Evolutionary conservation across 495 filamentous ascomycete genomes (phyloP).

Genomic region (Parachaetomium inaequale): DNA sequence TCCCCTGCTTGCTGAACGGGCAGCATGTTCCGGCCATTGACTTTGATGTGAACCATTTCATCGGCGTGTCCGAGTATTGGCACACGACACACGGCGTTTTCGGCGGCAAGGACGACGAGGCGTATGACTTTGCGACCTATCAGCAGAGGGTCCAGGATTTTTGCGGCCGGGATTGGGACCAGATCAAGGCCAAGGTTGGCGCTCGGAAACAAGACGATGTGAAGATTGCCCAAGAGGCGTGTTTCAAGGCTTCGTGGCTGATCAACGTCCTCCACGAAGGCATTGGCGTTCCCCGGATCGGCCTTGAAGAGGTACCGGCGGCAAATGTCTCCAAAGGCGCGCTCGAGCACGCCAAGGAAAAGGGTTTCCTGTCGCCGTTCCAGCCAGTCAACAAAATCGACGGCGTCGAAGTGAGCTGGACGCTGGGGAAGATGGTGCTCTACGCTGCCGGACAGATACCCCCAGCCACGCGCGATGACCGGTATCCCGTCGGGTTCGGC

Average conservation of each 20-base stretch:
- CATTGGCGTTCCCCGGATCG: conserved; percentile 89
- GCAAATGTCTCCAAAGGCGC: conserved; percentile 73
- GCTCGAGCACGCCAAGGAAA: conserved; percentile 64
- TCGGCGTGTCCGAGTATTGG: conserved; percentile 98
- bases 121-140: conserved; percentile 90
- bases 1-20: conserved; percentile 83
- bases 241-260: conserved; percentile 97
- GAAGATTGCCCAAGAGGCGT: conserved; percentile 75
- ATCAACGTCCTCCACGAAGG: conserved; percentile 95
- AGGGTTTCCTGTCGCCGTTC: conserved; percentile 84
- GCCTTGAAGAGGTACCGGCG: conserved; percentile 57
- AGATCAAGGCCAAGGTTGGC: conserved; percentile 62
- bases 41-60: conserved; percentile 96
- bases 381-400: conserved; percentile 91
- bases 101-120: conserved; percentile 72
- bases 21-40: conserved; percentile 93
- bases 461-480: conserved; percentile 50
- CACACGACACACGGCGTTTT: conserved; percentile 97
- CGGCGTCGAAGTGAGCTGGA: conserved; percentile 96
- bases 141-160: conserved; percentile 80
- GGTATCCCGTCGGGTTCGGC: conserved; percentile 83
- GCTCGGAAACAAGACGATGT: conserved; percentile 56
- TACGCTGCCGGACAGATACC: conserved; percentile 89
- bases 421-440: conserved; percentile 94
- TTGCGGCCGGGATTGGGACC: conserved; percentile 77